phyloP scores from a whole-genome alignment of 305 asterid species.

The Fraxinus dipetala region DNA sequence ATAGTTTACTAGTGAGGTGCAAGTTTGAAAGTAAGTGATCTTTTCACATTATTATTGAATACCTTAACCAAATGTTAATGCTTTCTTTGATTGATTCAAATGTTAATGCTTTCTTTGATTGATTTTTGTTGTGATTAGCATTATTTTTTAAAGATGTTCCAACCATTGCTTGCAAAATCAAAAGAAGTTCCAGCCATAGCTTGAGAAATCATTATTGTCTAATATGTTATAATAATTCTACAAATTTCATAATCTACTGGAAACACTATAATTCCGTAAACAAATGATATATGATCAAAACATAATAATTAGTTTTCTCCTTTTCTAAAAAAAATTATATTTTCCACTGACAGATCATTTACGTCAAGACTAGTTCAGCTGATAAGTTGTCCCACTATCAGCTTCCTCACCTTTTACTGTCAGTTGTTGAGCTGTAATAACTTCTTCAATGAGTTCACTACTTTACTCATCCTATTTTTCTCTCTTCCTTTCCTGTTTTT shows the following conservation, averaged over 20 bases:
- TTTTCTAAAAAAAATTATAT: not conserved
- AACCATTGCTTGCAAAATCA: not conserved
- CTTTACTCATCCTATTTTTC: not conserved
- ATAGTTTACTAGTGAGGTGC: constrained; percentile 74
- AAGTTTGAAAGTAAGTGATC: constrained; percentile 69
- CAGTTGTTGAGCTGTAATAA: not conserved
- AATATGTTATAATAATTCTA: not conserved
- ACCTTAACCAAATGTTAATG: not conserved
- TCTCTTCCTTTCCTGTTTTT: not conserved
- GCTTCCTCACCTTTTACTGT: not conserved
- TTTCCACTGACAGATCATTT: not conserved
- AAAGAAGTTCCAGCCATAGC: not conserved
- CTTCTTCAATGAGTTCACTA: not conserved
- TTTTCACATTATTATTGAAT: not conserved
- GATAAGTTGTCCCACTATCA: not conserved
- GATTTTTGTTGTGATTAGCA: not conserved
- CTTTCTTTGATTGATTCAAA: not conserved
- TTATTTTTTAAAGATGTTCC: not conserved
- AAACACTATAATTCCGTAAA: not conserved
- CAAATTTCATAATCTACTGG: not conserved
- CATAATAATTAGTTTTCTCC: not conserved
- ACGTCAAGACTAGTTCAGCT: not conserved
- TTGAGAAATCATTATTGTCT: not conserved
- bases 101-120: not conserved
- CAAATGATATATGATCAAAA: not conserved